Base-by-base conservation (phyloP, 352 stramenopile species). In the Pythium utonaiense region DNA sequence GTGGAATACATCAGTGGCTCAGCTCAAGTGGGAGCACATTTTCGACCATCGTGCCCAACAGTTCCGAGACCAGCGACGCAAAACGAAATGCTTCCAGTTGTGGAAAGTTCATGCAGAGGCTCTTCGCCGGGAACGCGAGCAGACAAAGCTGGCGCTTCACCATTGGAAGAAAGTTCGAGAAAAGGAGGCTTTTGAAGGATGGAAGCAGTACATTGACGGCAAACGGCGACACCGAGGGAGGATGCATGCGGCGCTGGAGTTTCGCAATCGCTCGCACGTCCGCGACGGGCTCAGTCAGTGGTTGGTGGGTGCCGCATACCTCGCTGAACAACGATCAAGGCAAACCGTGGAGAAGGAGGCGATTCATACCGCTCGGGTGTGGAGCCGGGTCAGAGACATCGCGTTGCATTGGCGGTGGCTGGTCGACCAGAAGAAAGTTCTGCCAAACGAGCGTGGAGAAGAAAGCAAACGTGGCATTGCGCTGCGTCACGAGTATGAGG, bases 91-190 rank as follows among this genome's bases (percentile, higher is more conserved):
- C 19, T 69, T 83, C 10, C 10, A 41, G 6, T 49, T 57, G 36
- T 87, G 77, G 77, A 69, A 57, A 45, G 17, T 36, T 7, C 77
- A 74, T 7, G 44, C 57, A 14, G n/a, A 13, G 4, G 17, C 40
- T 3, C 48, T 68, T 3, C 64, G 51, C 9, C 41, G 21, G 1
- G 51, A 74, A 10, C 63, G 76, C 41, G 62, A 57, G n/a, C 57
- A 70, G 42, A 80, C 47, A 13, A 48, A 63, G 8, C n/a, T 38
- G 13, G 70, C 78, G 3, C 57, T 88, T 6, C 44, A 83, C 2
- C 78, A 88, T 38, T 88, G 78, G 78, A 88, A 88, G 44, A 36
- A 72, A 48, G 67, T 64, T 10, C 53, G 74, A 28, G 59, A 86
- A 31, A 36, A 58, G 17, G 60, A 65, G 22, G 50, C 28, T 4